Base-by-base conservation (phyloP, 148 eudicot genomes). In the Hydrangea macrophylla region DNA sequence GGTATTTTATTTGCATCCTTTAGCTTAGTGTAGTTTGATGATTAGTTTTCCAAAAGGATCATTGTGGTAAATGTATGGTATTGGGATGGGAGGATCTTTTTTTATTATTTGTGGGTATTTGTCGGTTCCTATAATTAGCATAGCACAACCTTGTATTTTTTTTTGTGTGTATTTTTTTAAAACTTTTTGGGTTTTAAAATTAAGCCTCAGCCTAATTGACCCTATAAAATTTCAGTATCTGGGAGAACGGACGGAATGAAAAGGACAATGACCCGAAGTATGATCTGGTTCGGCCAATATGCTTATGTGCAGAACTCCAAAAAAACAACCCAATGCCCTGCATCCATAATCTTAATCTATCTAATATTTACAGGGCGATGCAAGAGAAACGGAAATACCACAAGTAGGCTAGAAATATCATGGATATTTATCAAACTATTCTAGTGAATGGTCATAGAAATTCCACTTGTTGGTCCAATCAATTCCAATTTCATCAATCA, bases 1-100 rank as follows among this genome's bases (percentile, higher is more conserved):
- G 53, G 77, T 74, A 74, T 50, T 28, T 27, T 23, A 48, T 17
- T 30, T 58, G 42, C 12, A 37, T 12, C 8, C 44, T 18, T 11
- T 26, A 5, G 22, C 18, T 66, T 27, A 17, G 51, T 56, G 33
- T 24, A 27, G 18, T 27, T 58, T 15, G 24, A 31, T 11, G 4
- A n/a, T 30, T 3, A 7, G 53, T 35, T 48, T 17, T 48, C 22
- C 2, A 15, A 22, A 48, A 48, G 53, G n/a, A 48, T n/a, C n/a
- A 6, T n/a, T 12, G 5, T 48, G 17, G 53, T 17, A 18, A 48
- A 18, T 48, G 53, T 48, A 48, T 42, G 53, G 23, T 15, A 48
- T 11, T 48, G 53, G 53, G 53, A 17, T 48, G 22, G 17, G 17
- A 18, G 22, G n/a, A 7, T 11, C 0, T 48, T 48, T 18, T 48